Evolutionary conservation across 305 asterid species (phyloP), one percentile per base, ranked within the genome.

Genomic region (Euphrasia arctica): DNA sequence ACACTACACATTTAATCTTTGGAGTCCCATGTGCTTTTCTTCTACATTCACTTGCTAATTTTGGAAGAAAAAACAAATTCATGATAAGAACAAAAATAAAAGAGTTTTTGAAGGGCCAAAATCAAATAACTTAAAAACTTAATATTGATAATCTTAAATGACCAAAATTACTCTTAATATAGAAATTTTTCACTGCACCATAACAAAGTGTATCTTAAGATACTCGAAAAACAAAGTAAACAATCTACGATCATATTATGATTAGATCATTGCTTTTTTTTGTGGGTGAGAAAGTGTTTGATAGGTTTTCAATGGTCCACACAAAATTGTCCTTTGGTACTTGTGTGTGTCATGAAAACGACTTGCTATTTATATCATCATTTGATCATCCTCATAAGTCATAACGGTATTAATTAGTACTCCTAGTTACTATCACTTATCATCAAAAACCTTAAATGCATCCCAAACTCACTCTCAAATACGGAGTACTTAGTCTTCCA

Each of bases 1-100:
- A 29, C 70, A 68, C 52, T 72, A 74, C 42, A 18, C 56, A 47
- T 47, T 51, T 66, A 58, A 51, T 80, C 56, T 51, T 80, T 75
- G 78, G 83, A 78, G 77, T 65, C 82, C 83, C 82, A 78, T 70
- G 83, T 82, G 87, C 75, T 67, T 63, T 34, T 58, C 50, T 70
- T 79, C 75, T 68, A 69, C 22, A 15, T 50, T 7, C 55, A 4
- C 14, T 50, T 50, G 54, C 9, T 50, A 6, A 14, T 50, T 50
- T 50, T 13, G 28, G 1, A n/a, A 12, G 1, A 50, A 4, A 34
- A 34, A 34, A 5, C 27, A 1, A 34, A 34, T 8, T 34, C 9
- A 7, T 6, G 10, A 39, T 39, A 39, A 39, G 9, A 39, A 39
- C 9, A 39, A 39, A 39, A 39, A 39, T 39, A 39, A 7, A 39